Evolutionary conservation across 202 grass and related monocot genomes (phyloP).

Genomic region (Saccharum hybrid): DNA sequence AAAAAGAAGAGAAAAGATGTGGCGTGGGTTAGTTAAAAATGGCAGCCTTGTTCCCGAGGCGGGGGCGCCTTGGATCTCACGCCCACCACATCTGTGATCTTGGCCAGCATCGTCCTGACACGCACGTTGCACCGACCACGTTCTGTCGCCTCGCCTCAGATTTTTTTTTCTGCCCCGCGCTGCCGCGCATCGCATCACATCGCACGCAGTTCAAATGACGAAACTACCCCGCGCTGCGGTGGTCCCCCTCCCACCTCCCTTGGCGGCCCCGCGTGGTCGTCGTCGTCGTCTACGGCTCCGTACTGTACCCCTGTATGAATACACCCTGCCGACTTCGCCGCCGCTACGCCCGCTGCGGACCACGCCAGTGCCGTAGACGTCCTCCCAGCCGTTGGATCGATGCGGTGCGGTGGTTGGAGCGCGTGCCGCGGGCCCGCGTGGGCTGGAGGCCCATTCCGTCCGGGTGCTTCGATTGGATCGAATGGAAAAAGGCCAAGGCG

Average conservation of each 20-base stretch:
- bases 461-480: neutral
- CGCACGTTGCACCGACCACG: constrained; percentile 48
- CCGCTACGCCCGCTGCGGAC: neutral
- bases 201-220: too few species aligned
- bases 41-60: constrained; percentile 27
- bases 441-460: constrained; percentile 15
- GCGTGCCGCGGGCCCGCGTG: constrained; percentile 2
- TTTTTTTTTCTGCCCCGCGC: too few species aligned
- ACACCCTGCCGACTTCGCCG: constrained; percentile 12
- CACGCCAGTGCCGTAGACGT: too few species aligned
- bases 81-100: too few species aligned
- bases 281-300: neutral
- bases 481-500: neutral
- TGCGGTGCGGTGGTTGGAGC: neutral
- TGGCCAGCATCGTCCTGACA: constrained; percentile 46
- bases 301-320: neutral
- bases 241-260: neutral
- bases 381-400: neutral
- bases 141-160: too few species aligned
- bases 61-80: constrained; percentile 44
- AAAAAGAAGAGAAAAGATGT: neutral
- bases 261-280: neutral
- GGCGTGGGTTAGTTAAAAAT: neutral
- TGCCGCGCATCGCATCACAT: too few species aligned
- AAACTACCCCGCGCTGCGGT: too few species aligned